phyloP scores from a whole-genome alignment of 768 basidiomycete species.

The Boletus rubroflammeus region DNA sequence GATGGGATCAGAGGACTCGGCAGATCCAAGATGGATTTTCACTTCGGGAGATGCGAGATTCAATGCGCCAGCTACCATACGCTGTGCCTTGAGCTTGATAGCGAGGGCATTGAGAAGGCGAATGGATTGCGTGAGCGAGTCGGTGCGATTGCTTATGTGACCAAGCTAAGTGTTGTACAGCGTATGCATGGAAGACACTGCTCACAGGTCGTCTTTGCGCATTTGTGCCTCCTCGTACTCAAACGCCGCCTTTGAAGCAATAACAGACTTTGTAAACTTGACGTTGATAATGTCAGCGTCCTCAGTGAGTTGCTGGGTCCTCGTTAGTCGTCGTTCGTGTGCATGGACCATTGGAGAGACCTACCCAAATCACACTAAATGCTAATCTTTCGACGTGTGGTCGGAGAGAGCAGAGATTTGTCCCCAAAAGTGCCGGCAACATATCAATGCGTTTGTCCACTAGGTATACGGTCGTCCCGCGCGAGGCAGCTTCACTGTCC shows the following conservation, averaged over 20 bases:
- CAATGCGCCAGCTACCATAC: conserved; percentile 95
- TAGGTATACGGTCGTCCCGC: conserved; percentile 96
- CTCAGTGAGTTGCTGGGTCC: conserved; percentile 74
- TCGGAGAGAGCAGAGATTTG: conserved; percentile 90
- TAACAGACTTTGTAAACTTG: conserved; percentile 93
- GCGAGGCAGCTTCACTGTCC: conserved; percentile 93
- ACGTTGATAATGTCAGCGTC: conserved; percentile 89
- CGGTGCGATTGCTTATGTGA: conserved; percentile 57
- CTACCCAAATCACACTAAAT: conserved; percentile 94
- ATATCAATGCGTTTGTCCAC: conserved; percentile 99
- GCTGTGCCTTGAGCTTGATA: conserved; percentile 72
- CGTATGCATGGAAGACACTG: background rate
- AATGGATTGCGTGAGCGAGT: conserved; percentile 80
- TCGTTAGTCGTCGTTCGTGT: background rate
- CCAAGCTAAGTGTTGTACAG: background rate
- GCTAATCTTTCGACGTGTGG: conserved; percentile 92
- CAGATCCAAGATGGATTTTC: conserved; percentile 90
- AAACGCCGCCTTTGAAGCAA: conserved; percentile 93
- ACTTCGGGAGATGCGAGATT: conserved; percentile 98
- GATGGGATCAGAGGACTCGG: conserved; percentile 92
- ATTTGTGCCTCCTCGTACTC: conserved; percentile 96
- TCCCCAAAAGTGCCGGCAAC: conserved; percentile 90
- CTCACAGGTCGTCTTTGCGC: conserved; percentile 88
- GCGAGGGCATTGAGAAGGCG: conserved; percentile 87
- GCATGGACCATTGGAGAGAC: conserved; percentile 1